A percentile compares a stretch with the other conserved stretches of the same genome.
phyloP scores from a whole-genome alignment of 441 rosid species.

The Flueggea neowawraea region DNA sequence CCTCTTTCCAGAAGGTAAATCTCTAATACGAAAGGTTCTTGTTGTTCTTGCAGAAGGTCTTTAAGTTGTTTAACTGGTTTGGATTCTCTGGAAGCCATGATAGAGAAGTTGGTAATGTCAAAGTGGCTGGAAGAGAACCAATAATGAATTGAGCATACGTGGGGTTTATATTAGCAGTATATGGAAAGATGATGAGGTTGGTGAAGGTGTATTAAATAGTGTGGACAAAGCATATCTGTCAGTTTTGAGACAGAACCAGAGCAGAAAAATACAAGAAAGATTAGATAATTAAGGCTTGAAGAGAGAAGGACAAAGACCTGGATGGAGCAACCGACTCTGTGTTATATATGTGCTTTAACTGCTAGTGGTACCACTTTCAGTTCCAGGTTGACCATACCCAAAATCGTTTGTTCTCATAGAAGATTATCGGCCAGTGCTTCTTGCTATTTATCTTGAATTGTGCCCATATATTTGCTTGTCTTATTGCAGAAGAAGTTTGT shows the following conservation, averaged over 20 bases:
- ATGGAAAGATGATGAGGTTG: constrained; percentile 10
- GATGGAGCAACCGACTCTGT: not conserved
- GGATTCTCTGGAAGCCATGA: constrained; percentile 24
- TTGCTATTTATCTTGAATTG: too few relatives aligned
- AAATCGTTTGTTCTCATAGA: too few relatives aligned
- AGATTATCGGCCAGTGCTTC: too few relatives aligned
- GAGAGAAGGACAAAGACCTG: constrained; percentile 2
- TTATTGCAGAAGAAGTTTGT: too few relatives aligned
- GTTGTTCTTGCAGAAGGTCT: constrained; percentile 51
- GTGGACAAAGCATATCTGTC: constrained; percentile 32
- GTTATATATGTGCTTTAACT: too few relatives aligned
- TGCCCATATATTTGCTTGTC: too few relatives aligned
- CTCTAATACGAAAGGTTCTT: constrained; percentile 53
- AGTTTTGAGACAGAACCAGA: constrained; percentile 19
- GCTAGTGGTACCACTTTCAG: too few relatives aligned
- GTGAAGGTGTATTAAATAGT: constrained; percentile 18
- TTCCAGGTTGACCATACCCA: too few relatives aligned
- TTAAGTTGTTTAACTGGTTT: constrained; percentile 34
- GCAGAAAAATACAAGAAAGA: constrained; percentile 13
- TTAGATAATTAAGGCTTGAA: constrained; percentile 5
- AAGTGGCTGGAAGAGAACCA: not conserved
- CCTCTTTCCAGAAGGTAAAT: constrained; percentile 41
- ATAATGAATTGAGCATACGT: not conserved
- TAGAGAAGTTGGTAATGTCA: constrained; percentile 5
- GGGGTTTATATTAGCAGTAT: not conserved